Percentiles rank a stretch among this genome's conserved stretches.
These are phyloP conservation scores for Phytophthora lateralis DNA, from an alignment of 352 stramenopile species.

Conservation along the genomic window DNA sequence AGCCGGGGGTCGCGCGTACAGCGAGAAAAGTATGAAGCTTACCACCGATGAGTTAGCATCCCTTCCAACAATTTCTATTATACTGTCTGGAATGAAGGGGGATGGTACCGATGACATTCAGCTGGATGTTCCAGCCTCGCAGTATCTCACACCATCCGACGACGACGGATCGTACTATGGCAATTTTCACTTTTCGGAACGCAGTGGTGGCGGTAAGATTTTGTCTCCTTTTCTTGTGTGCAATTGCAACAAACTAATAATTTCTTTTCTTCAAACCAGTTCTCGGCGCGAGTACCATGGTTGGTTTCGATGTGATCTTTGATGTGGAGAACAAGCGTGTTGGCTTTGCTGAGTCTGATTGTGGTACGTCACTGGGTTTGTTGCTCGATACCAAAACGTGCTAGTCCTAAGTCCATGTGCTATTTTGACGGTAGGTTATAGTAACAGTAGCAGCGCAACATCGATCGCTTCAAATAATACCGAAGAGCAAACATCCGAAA, in stretches of 20 bases:
- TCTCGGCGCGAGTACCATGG: conserved; percentile 77
- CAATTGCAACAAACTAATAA: conserved; percentile 12
- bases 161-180: conserved; percentile 60
- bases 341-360: conserved; percentile 77
- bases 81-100: conserved; percentile 60
- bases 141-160: conserved; percentile 67
- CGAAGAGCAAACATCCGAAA: conserved; percentile 1
- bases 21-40: conserved; percentile 59
- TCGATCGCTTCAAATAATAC: conserved; percentile 11
- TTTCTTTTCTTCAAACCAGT: conserved; percentile 41
- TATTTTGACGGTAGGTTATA: conserved; percentile 10
- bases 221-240: conserved; percentile 1
- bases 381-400: neutral
- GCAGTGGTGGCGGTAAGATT: conserved; percentile 68
- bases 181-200: conserved; percentile 86
- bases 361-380: conserved; percentile 43
- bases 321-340: conserved; percentile 76
- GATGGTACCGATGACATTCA: conserved; percentile 56
- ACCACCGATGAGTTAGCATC: conserved; percentile 39
- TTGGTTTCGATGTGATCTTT: conserved; percentile 88
- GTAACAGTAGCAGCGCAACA: conserved; percentile 12
- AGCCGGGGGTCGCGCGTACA: conserved; percentile 58
- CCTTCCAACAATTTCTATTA: conserved; percentile 72
- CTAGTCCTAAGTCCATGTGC: conserved; percentile 1
- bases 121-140: conserved; percentile 61